Evolutionary conservation across 805 yeast genomes (phyloP).

Genomic region (Pichia californica): DNA sequence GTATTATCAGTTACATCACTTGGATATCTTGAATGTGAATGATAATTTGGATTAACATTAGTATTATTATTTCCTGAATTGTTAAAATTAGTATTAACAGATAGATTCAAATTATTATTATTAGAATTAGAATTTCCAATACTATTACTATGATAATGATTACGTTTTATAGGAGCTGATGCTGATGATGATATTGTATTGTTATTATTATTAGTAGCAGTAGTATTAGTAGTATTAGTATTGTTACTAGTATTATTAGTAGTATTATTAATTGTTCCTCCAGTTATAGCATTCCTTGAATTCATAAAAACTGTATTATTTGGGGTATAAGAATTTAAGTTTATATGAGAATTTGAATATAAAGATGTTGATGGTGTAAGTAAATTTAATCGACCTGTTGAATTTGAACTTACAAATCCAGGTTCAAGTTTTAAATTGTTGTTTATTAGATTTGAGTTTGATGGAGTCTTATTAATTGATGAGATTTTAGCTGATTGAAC

Average conservation of each 20-base stretch:
- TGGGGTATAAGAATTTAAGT: constrained; percentile 2
- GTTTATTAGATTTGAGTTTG: neutral
- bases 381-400: too few species aligned
- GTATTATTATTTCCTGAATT: neutral
- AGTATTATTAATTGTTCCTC: neutral
- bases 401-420: constrained; percentile 4
- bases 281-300: neutral
- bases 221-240: neutral
- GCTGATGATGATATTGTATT: too few species aligned
- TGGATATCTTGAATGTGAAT: constrained; percentile 22
- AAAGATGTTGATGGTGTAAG: neutral
- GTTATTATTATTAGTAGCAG: too few species aligned
- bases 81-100: too few species aligned
- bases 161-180: too few species aligned
- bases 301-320: neutral
- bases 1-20: constrained; percentile 28
- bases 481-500: neutral
- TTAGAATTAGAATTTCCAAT: neutral
- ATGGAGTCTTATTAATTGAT: neutral
- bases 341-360: neutral
- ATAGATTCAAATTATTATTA: neutral
- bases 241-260: neutral
- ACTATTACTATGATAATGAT: neutral
- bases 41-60: neutral
- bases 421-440: constrained; percentile 1